Conservation (phyloP, 2,329 filamentous ascomycete genomes). For the Xylaria polymorpha region DNA sequence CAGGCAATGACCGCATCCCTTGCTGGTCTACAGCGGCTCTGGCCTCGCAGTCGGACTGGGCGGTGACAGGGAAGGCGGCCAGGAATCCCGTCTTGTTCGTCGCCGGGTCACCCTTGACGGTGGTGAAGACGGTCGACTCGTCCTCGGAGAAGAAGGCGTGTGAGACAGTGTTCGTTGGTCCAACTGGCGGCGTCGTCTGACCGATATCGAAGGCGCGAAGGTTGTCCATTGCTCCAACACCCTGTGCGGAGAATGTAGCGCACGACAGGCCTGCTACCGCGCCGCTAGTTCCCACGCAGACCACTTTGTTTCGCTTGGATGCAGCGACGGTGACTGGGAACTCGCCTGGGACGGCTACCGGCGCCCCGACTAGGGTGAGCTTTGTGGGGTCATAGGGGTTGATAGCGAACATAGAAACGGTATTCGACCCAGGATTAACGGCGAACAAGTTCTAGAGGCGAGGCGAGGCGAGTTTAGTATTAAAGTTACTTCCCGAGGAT, state of each 20-base stretch:
- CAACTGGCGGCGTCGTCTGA: constrained; percentile 68
- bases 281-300: constrained; percentile 52
- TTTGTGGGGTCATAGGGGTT: constrained; percentile 55
- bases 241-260: constrained; percentile 44
- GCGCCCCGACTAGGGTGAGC: constrained; percentile 57
- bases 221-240: constrained; percentile 58
- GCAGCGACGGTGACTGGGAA: constrained; percentile 65
- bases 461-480: constrained; percentile 19
- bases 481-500: background rate
- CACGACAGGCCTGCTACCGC: constrained; percentile 50
- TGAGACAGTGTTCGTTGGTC: constrained; percentile 69
- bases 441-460: constrained; percentile 62
- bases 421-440: constrained; percentile 66
- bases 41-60: constrained; percentile 26
- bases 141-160: constrained; percentile 70
- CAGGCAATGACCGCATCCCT: constrained; percentile 57
- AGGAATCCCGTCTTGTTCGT: constrained; percentile 68
- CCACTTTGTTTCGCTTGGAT: constrained; percentile 47
- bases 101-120: constrained; percentile 69
- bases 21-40: constrained; percentile 40
- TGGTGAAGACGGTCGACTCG: constrained; percentile 62
- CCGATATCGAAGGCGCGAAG: constrained; percentile 61
- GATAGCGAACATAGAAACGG: constrained; percentile 62
- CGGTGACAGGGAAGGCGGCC: constrained; percentile 59
- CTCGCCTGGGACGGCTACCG: constrained; percentile 59